A percentile compares a stretch with the other conserved stretches of the same genome.
These are phyloP conservation scores for Rubia peregrina DNA, from an alignment of 305 asterid genomes.

Conservation along the genomic window DNA sequence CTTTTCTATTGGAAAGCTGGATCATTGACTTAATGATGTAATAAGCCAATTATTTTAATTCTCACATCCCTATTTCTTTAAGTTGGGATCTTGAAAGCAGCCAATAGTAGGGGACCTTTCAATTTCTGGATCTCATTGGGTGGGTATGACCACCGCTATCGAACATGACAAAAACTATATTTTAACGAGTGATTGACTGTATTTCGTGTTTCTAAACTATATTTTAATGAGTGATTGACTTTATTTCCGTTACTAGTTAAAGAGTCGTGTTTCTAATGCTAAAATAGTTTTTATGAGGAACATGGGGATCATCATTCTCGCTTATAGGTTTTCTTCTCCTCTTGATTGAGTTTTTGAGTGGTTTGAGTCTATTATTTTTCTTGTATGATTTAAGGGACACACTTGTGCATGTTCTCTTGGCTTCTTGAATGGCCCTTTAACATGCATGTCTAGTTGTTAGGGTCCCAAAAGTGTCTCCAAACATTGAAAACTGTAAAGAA, in stretches of 20 bases:
- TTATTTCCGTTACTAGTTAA: too few relatives aligned
- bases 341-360: constrained; percentile 15
- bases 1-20: constrained; percentile 8
- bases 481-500: background rate
- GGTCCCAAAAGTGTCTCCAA: background rate
- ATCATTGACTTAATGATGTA: constrained; percentile 31
- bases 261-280: too few relatives aligned
- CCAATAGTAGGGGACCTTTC: constrained; percentile 13
- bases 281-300: background rate
- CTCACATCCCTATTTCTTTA: constrained; percentile 19
- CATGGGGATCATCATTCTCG: background rate
- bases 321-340: background rate
- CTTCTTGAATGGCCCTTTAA: constrained; percentile 5
- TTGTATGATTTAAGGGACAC: background rate
- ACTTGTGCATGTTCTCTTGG: background rate
- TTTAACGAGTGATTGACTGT: background rate
- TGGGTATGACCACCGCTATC: constrained; percentile 23
- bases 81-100: constrained; percentile 19
- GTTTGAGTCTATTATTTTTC: constrained; percentile 2
- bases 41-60: constrained; percentile 13
- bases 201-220: too few relatives aligned
- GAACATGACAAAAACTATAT: constrained; percentile 16
- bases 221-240: too few relatives aligned
- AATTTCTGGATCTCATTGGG: constrained; percentile 28
- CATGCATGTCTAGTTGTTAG: background rate